Base-by-base conservation (phyloP, 192 early-diverging fungal species). In the Gryganskiella cystojenkinii region DNA sequence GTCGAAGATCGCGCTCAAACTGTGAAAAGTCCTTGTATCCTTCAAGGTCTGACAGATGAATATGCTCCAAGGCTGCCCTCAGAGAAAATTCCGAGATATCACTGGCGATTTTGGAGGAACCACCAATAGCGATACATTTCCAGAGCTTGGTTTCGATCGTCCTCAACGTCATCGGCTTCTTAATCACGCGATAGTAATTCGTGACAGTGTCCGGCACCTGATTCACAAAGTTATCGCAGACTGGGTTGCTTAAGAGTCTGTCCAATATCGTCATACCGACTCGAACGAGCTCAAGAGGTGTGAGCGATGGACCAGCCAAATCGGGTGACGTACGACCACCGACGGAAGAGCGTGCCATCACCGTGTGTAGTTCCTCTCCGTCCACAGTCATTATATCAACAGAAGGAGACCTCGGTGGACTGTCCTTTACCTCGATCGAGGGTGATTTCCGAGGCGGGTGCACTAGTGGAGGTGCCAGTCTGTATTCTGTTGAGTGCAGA, bases 81-180 rank as follows among this genome's bases (percentile, higher is more conserved):
- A 40, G 13, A 40, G 37, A 40, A 5, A 13, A 13, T 40, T 5
- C 13, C 7, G 37, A 40, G 7, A 13, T 5, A 9, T 40, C 37
- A 40, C 37, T 40, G 37, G 37, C 37, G 13, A 40, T 9, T 9
- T 40, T 24, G 43, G 68, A n/a, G 25, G 25, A 28, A 61, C 13
- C n/a, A n/a, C n/a, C n/a, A n/a, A n/a, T n/a, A 14, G 33, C 47
- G 13, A 78, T 13, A 22, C 44, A 46, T 37, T 66, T 70, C 85
- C 85, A 87, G 2, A 87, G 76, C 47, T 73, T 83, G 8, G 65
- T 44, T 28, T 87, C 85, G 24, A 87, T 79, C 0, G 82, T 82
- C 9, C 30, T 68, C 7, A 87, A 55, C 49, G 84, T 83, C 81
- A 84, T 85, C 7, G 85, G 83, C 6, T 60, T 56, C 24, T 70